These are phyloP conservation scores for Zalerion maritima DNA, from an alignment of 495 filamentous ascomycete genomes.

Conservation along the genomic window DNA sequence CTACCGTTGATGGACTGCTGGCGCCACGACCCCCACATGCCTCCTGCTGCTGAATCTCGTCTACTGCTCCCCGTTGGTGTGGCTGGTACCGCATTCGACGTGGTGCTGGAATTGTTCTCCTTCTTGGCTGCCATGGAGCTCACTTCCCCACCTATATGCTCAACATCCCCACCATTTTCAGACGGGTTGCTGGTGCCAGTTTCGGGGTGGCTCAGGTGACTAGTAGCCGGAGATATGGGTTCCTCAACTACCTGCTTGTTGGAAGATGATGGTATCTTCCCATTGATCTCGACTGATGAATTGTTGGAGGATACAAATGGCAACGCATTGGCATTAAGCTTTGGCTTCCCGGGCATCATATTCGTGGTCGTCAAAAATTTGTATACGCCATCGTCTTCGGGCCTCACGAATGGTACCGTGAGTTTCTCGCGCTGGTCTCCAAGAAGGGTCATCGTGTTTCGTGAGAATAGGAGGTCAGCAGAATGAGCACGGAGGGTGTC, in stretches of 20 bases:
- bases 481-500: slow-evolving; percentile 76
- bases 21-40: slow-evolving; percentile 57
- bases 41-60: slow-evolving; percentile 31
- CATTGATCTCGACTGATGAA: slow-evolving; percentile 1
- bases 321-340: slow-evolving; percentile 34
- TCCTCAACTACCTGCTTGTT: not conserved
- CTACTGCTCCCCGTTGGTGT: slow-evolving; percentile 19
- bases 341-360: slow-evolving; percentile 27
- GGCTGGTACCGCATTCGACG: slow-evolving; percentile 17
- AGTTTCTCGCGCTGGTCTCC: slow-evolving; percentile 78
- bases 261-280: not conserved
- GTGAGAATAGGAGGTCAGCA: slow-evolving; percentile 84
- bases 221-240: no score
- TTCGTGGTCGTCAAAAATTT: slow-evolving; percentile 55
- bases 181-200: slow-evolving; percentile 20
- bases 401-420: slow-evolving; percentile 83
- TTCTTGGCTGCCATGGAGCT: slow-evolving; percentile 18
- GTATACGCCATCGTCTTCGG: slow-evolving; percentile 74
- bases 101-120: slow-evolving; percentile 9
- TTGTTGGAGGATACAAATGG: slow-evolving; percentile 22
- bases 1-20: slow-evolving; percentile 37
- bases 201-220: no score
- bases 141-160: slow-evolving; percentile 8
- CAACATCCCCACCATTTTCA: slow-evolving; percentile 23
- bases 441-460: slow-evolving; percentile 73